A percentile compares a stretch with the other conserved stretches of the same genome.
Conservation (phyloP, 495 filamentous ascomycete genomes). For the Amorphotheca resinae region DNA sequence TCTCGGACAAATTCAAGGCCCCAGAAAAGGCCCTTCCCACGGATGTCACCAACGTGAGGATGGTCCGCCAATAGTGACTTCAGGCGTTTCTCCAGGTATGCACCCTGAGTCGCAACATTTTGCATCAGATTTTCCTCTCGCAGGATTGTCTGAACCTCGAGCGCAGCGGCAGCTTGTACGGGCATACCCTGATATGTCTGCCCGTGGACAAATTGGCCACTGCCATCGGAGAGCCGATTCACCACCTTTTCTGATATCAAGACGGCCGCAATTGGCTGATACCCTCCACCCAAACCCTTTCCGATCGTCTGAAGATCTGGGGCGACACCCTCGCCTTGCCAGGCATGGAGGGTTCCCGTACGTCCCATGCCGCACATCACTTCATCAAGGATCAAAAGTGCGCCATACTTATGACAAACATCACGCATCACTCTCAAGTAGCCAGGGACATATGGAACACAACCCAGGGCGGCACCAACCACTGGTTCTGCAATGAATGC, state of each 20-base stretch:
- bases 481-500: slow-evolving; percentile 68
- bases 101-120: slow-evolving; percentile 40
- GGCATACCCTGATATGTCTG: slow-evolving; percentile 55
- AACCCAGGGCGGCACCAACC: slow-evolving; percentile 48
- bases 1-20: slow-evolving; percentile 45
- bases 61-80: slow-evolving; percentile 30
- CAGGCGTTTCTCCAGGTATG: slow-evolving; percentile 34
- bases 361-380: slow-evolving; percentile 73
- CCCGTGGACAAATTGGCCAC: slow-evolving; percentile 41
- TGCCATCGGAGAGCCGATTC: slow-evolving; percentile 40
- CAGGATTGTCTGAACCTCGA: slow-evolving; percentile 48
- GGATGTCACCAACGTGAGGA: slow-evolving; percentile 50
- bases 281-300: slow-evolving; percentile 54
- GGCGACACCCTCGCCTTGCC: slow-evolving; percentile 48
- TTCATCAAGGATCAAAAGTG: slow-evolving; percentile 61
- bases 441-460: slow-evolving; percentile 47
- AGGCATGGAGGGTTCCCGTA: slow-evolving; percentile 53
- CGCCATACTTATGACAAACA: slow-evolving; percentile 52
- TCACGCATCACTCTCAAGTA: slow-evolving; percentile 52
- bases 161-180: slow-evolving; percentile 43
- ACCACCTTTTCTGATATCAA: slow-evolving; percentile 42
- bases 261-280: slow-evolving; percentile 47
- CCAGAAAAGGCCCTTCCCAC: slow-evolving; percentile 53
- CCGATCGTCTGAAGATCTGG: slow-evolving; percentile 62
- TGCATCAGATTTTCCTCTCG: slow-evolving; percentile 38